phyloP scores from a whole-genome alignment of 192 early-diverging fungal genomes.

The Linnemannia zychae region DNA sequence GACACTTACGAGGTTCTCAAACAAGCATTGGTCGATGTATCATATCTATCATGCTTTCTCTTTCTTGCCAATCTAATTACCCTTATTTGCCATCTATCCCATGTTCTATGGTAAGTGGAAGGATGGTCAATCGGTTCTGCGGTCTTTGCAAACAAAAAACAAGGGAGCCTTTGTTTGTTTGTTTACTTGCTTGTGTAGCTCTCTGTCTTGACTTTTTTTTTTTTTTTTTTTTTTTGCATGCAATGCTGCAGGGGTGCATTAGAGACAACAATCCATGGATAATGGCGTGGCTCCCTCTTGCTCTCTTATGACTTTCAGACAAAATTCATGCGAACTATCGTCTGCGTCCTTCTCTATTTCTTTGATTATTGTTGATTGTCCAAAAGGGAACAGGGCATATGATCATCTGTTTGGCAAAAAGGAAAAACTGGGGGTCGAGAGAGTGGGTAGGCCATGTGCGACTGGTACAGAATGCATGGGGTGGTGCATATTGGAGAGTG shows the following conservation, averaged over 20 bases:
- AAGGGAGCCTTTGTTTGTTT: too few species aligned
- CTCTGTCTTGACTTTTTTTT: not conserved
- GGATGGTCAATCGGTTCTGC: too few species aligned
- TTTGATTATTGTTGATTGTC: not conserved
- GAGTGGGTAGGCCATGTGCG: not conserved
- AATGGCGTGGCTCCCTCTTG: not conserved
- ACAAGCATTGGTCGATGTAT: too few species aligned
- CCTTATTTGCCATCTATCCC: too few species aligned
- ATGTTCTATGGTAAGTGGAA: too few species aligned
- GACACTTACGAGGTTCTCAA: too few species aligned
- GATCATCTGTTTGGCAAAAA: not conserved
- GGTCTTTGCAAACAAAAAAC: too few species aligned
- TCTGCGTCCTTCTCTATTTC: not conserved
- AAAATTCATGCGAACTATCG: constrained; percentile 9
- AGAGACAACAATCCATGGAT: not conserved
- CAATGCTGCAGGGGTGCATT: constrained; percentile 4
- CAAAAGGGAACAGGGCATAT: not conserved
- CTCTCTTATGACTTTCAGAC: not conserved
- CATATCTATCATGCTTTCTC: too few species aligned
- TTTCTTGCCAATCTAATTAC: too few species aligned
- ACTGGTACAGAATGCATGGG: not conserved
- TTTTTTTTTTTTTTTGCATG: not conserved
- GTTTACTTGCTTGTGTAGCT: not conserved
- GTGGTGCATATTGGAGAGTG: not conserved
- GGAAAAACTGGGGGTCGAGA: not conserved